These are phyloP conservation scores for Chenopodium berlandieri DNA, from an alignment of 148 eudicot genomes.

Conservation along the genomic window DNA sequence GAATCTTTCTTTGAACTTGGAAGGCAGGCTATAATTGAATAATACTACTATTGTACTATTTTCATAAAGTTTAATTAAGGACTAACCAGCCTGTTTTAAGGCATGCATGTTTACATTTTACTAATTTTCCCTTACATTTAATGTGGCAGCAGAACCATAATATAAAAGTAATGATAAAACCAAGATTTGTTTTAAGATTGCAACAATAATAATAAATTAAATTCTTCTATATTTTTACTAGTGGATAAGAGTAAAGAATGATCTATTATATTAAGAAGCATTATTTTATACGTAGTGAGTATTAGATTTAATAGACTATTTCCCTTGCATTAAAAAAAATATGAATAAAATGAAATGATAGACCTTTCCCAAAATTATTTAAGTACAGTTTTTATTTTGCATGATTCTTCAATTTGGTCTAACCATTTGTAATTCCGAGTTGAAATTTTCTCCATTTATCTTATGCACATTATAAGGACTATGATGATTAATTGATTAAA, in stretches of 20 bases:
- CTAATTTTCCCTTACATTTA: neutral
- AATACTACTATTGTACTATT: neutral
- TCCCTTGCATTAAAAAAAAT: neutral
- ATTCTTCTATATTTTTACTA: neutral
- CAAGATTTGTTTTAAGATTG: neutral
- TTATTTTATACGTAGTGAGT: no score
- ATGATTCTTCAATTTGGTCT: neutral
- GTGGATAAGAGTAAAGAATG: neutral
- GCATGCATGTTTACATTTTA: neutral
- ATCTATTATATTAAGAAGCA: no score
- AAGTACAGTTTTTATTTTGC: neutral
- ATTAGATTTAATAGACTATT: no score
- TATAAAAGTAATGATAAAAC: neutral
- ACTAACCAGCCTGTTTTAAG: conserved; percentile 21
- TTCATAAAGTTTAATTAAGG: neutral
- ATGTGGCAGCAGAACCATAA: neutral
- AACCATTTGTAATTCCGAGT: no score
- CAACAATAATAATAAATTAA: neutral
- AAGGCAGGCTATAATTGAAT: neutral
- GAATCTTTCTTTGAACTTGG: neutral
- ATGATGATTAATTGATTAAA: no score
- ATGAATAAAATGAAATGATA: no score
- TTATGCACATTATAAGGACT: no score
- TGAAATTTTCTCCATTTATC: no score
- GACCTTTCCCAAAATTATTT: neutral